These are phyloP conservation scores for Candida anutae DNA, from an alignment of 1,139 yeast genomes.

Conservation along the genomic window DNA sequence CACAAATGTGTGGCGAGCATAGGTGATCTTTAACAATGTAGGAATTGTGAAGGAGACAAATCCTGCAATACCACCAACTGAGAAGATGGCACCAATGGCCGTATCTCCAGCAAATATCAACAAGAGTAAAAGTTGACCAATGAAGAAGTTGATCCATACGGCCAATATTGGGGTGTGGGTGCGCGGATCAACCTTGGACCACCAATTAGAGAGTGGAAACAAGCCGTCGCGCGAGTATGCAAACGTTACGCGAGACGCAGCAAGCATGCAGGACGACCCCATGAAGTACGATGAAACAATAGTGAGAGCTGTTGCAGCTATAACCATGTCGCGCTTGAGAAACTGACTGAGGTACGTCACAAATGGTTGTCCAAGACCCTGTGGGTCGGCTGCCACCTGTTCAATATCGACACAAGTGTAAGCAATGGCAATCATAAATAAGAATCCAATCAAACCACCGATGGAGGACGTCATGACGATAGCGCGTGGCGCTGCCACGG, in stretches of 20 bases:
- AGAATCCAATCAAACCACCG: conserved; percentile 58
- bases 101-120: conserved; percentile 60
- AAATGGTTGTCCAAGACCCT: conserved; percentile 59
- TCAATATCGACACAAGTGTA: conserved; percentile 52
- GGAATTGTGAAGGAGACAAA: conserved; percentile 68
- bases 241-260: conserved; percentile 62
- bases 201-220: conserved; percentile 50
- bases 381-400: conserved; percentile 42
- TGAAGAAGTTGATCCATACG: conserved; percentile 53
- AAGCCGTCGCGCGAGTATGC: conserved; percentile 68
- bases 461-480: conserved; percentile 55
- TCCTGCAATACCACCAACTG: conserved; percentile 70
- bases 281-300: conserved; percentile 53
- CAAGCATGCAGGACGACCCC: conserved; percentile 66
- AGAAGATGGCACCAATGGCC: conserved; percentile 69
- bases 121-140: conserved; percentile 52
- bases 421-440: conserved; percentile 58
- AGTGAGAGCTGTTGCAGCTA: conserved; percentile 53
- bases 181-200: conserved; percentile 44
- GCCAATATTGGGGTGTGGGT: conserved; percentile 69
- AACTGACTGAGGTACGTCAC: conserved; percentile 52
- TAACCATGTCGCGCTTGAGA: conserved; percentile 34
- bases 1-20: conserved; percentile 44
- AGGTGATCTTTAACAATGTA: conserved; percentile 51
- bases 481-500: conserved; percentile 59